A percentile compares a stretch with the other conserved stretches of the same genome.
Evolutionary conservation across 306 rosid genomes (phyloP).

Genomic region (Rubus parviflorus): DNA sequence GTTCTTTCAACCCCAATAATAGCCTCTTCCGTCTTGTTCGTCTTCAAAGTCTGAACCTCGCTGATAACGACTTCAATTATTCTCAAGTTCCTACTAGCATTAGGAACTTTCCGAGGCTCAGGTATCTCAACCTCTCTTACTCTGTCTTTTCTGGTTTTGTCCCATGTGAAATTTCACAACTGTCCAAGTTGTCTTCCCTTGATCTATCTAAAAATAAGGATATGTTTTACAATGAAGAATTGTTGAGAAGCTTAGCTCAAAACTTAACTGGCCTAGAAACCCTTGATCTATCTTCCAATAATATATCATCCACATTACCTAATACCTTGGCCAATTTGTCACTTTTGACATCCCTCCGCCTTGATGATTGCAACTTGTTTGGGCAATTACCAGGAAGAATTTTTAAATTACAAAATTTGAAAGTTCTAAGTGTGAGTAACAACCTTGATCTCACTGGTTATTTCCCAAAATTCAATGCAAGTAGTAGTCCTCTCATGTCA

Average conservation of each 20-base stretch:
- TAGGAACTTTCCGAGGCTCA: background rate
- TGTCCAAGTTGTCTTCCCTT: constrained; percentile 5
- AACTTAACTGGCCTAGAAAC: constrained; percentile 9
- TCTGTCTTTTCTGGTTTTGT: constrained; percentile 2
- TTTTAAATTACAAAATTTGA: constrained; percentile 8
- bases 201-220: background rate
- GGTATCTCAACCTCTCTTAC: background rate
- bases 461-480: constrained; percentile 8
- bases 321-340: constrained; percentile 6
- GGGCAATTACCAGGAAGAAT: background rate
- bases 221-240: rapidly evolving
- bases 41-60: constrained; percentile 2
- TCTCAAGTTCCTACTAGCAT: constrained; percentile 7
- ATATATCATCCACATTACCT: constrained; percentile 6
- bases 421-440: background rate
- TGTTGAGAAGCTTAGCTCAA: background rate
- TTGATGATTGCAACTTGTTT: background rate
- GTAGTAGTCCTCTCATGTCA: background rate
- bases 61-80: constrained; percentile 1
- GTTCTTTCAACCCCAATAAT: constrained; percentile 1
- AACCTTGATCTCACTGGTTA: constrained; percentile 2
- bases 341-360: background rate
- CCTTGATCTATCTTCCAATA: constrained; percentile 2
- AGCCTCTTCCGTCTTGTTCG: background rate
- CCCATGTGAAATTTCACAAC: background rate